Evolutionary conservation across 106 monocot species (phyloP).

Genomic region (Dactylorhiza incarnata): DNA sequence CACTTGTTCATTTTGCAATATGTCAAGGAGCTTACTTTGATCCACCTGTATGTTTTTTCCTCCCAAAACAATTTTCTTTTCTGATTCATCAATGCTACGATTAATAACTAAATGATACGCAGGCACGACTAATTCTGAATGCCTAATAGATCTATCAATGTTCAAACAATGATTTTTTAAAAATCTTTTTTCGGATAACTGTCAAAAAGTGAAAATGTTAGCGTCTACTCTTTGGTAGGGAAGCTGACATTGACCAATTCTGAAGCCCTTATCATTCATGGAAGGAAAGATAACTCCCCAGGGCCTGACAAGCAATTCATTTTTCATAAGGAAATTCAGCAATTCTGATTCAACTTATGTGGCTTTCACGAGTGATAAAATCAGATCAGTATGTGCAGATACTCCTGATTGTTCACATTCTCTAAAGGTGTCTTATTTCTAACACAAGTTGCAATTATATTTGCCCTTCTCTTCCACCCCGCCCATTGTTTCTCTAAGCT

Average conservation of each 20-base stretch:
- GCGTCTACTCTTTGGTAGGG: constrained; percentile 31
- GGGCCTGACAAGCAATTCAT: constrained; percentile 20
- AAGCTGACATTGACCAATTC: constrained; percentile 33
- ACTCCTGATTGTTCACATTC: constrained; percentile 18
- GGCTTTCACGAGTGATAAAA: constrained; percentile 26
- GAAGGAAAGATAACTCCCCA: constrained; percentile 26
- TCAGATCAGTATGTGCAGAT: constrained; percentile 20
- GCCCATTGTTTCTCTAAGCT: background rate
- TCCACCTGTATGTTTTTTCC: constrained; percentile 40
- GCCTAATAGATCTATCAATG: background rate
- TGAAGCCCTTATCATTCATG: constrained; percentile 49
- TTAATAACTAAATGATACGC: no score
- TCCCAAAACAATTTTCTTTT: background rate
- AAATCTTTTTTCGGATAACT: background rate
- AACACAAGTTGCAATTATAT: background rate
- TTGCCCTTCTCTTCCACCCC: background rate
- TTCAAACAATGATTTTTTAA: background rate
- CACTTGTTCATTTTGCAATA: constrained; percentile 82
- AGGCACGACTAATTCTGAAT: no score
- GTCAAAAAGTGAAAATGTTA: background rate
- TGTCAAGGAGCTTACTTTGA: constrained; percentile 64
- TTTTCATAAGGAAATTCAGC: constrained; percentile 52
- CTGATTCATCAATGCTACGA: no score
- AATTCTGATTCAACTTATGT: constrained; percentile 43
- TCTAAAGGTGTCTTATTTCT: constrained; percentile 29